These are phyloP conservation scores for Saccharomycopsis phalli DNA, from an alignment of 1,139 yeast genomes.

Conservation along the genomic window DNA sequence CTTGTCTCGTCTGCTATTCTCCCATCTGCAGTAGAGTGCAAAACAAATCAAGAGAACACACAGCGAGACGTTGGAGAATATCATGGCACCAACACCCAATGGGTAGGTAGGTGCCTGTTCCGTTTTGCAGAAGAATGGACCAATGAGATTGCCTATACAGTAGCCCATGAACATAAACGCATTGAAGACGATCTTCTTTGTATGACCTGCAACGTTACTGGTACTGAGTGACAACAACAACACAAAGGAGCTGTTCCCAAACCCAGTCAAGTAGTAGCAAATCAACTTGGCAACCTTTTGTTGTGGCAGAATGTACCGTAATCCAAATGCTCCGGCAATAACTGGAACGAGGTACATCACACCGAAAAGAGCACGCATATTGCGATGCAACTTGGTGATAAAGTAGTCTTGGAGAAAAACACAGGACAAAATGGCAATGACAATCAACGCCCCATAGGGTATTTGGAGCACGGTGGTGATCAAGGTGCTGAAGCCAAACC, in stretches of 20 bases:
- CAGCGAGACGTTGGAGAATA: constrained; percentile 37
- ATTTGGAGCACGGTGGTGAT: constrained; percentile 35
- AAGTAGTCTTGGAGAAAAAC: constrained; percentile 17
- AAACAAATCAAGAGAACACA: constrained; percentile 32
- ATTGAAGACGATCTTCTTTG: constrained; percentile 53
- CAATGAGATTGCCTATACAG: constrained; percentile 60
- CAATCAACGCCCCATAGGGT: constrained; percentile 38
- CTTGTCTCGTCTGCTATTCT: constrained; percentile 36
- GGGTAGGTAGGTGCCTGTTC: constrained; percentile 37
- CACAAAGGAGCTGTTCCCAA: constrained; percentile 22
- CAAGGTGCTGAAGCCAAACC: constrained; percentile 36
- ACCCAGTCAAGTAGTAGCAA: too few relatives aligned
- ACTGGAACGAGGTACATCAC: constrained; percentile 23
- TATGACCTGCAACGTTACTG: constrained; percentile 66
- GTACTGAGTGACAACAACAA: constrained; percentile 30
- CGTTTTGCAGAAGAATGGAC: constrained; percentile 58
- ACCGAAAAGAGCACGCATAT: constrained; percentile 14
- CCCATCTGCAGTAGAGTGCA: constrained; percentile 31
- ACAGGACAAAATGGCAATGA: constrained; percentile 24
- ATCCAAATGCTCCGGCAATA: constrained; percentile 29
- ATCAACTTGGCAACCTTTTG: too few relatives aligned
- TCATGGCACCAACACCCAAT: constrained; percentile 40
- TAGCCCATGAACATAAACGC: constrained; percentile 54
- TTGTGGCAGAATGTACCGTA: constrained; percentile 27
- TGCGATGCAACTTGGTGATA: constrained; percentile 7